Conservation (phyloP, 1,284 basidiomycete species). For the Sanguinoderma infundibulare region DNA sequence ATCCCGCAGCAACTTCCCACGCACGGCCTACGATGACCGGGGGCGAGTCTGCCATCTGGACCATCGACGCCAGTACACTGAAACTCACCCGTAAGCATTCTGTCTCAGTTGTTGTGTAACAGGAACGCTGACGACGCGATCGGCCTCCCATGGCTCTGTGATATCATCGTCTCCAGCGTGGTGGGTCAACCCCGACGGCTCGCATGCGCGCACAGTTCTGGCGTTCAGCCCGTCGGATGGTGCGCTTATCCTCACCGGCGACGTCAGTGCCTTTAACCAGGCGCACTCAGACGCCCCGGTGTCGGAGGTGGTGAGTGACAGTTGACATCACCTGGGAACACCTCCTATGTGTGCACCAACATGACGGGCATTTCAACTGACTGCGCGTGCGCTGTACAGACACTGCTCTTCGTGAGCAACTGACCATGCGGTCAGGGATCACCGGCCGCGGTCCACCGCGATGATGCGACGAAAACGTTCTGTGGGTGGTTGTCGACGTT, state of each 20-base stretch:
- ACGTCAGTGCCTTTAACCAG: slow-evolving; percentile 23
- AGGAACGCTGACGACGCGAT: background rate
- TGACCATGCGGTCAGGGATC: slow-evolving; percentile 6
- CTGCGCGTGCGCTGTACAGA: slow-evolving; percentile 4
- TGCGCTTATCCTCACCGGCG: slow-evolving; percentile 24
- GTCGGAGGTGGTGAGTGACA: slow-evolving; percentile 21
- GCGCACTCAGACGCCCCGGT: slow-evolving; percentile 13
- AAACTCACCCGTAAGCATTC: slow-evolving; percentile 26
- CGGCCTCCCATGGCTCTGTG: background rate
- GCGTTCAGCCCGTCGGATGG: slow-evolving; percentile 21
- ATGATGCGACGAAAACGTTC: background rate
- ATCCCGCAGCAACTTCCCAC: slow-evolving; percentile 16
- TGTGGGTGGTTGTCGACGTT: background rate
- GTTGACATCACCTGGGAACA: background rate
- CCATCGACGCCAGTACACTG: slow-evolving; percentile 21
- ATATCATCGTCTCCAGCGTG: slow-evolving; percentile 14
- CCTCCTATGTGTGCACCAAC: background rate
- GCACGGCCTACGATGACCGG: slow-evolving; percentile 17
- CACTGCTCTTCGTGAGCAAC: slow-evolving; percentile 16
- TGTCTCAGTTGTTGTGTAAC: background rate
- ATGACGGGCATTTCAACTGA: background rate
- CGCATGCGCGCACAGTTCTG: slow-evolving; percentile 17
- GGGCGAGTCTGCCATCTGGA: slow-evolving; percentile 31
- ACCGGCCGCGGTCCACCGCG: background rate
- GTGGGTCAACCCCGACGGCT: slow-evolving; percentile 31